Evolutionary conservation across 2,329 filamentous ascomycete species (phyloP), one percentile per base, ranked within the genome.

Genomic region (Fusarium torulosum): DNA sequence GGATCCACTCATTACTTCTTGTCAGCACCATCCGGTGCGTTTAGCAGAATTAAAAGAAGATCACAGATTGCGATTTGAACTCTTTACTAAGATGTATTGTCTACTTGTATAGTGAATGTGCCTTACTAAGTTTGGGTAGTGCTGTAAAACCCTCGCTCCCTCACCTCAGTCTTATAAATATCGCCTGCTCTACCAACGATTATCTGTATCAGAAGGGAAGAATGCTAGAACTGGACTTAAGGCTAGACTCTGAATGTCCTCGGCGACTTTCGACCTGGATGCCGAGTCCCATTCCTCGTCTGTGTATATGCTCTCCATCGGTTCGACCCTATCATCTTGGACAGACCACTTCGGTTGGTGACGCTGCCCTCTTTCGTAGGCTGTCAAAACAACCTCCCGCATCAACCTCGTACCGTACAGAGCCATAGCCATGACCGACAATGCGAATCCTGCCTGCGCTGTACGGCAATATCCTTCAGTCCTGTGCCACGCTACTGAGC

Each of bases 141-240:
- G 9, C 6, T 6, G 15, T 25, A 23, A 7, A n/a, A 7, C 37
- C 6, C 15, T 21, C 15, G 23, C 33, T 9, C 17, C 9, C n/a
- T 3, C 7, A 9, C 9, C n/a, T 3, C 7, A 9, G n/a, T 17
- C 35, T 37, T n/a, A 17, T 35, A 37, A n/a, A n/a, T n/a, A 37
- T 17, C 9, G 9, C 21, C 17, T 11, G 8, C 25, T 37, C 35
- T 66, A 57, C 53, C 37, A 46, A 42, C 35, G 37, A 31, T 40
- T 44, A 35, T 45, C 29, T 11, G 49, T 25, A 10, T 42, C 44
- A 1, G 64, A 68, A 4, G 75, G 74, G 21, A 77, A 77, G 52
- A 78, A 78, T 13, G 76, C 76, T 29, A 78, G 43, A 21, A 78
- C 75, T 2, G 76, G 76, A 45, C 75, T 78, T 2, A 76, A 40